A percentile compares a stretch with the other conserved stretches of the same genome.
These are phyloP conservation scores for Torulaspora microellipsoides DNA, from an alignment of 805 yeast species.

Conservation along the genomic window DNA sequence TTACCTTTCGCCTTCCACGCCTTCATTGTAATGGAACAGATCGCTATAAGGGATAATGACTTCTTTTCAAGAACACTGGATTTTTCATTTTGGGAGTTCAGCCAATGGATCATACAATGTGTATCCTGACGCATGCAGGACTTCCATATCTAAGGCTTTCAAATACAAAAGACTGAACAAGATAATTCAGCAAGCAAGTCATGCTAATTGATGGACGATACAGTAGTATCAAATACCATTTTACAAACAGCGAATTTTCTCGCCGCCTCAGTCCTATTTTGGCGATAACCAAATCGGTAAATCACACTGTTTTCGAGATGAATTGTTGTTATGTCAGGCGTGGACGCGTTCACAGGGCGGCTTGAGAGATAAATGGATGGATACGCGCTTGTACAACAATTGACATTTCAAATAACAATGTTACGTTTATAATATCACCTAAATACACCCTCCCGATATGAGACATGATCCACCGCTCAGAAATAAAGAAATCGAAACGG, in stretches of 20 bases:
- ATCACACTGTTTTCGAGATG: slow-evolving; percentile 24
- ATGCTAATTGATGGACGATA: slow-evolving; percentile 37
- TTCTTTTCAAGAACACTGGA: slow-evolving; percentile 17
- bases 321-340: slow-evolving; percentile 13
- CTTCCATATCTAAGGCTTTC: slow-evolving; percentile 53
- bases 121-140: slow-evolving; percentile 70
- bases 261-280: slow-evolving; percentile 62
- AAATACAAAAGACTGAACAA: slow-evolving; percentile 30
- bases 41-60: slow-evolving; percentile 32
- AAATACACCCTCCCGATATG: not conserved
- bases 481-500: slow-evolving; percentile 16
- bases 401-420: too few species aligned
- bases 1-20: slow-evolving; percentile 35
- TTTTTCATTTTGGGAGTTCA: slow-evolving; percentile 10
- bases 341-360: too few species aligned
- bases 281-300: slow-evolving; percentile 46
- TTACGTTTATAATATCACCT: too few species aligned
- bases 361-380: too few species aligned
- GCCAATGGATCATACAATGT: slow-evolving; percentile 57
- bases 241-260: slow-evolving; percentile 60
- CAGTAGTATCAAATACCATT: slow-evolving; percentile 50
- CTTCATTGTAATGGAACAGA: slow-evolving; percentile 50
- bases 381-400: too few species aligned
- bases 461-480: slow-evolving; percentile 5
- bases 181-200: slow-evolving; percentile 17